These are phyloP conservation scores for Hirsutella rhossiliensis DNA, from an alignment of 2,329 filamentous ascomycete genomes.

Conservation along the genomic window DNA sequence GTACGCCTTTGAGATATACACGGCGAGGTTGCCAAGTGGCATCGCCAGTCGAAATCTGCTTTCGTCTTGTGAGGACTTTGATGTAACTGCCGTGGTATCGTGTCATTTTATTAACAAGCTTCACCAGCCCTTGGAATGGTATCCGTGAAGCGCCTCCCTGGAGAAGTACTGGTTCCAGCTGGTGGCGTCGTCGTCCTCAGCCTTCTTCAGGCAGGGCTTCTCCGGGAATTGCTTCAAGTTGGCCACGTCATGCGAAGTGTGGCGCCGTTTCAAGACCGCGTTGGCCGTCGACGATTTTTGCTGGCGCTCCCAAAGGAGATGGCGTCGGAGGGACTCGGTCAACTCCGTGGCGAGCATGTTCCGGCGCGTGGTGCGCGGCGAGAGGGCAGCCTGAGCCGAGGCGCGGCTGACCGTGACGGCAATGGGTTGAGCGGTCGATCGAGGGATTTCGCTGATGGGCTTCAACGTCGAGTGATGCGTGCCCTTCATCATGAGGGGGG, in stretches of 20 bases:
- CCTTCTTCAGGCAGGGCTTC: constrained; percentile 45
- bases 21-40: constrained; percentile 5
- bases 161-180: constrained; percentile 83
- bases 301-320: constrained; percentile 89
- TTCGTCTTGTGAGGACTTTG: background rate
- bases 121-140: constrained; percentile 32
- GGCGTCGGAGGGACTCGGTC: constrained; percentile 81
- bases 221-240: constrained; percentile 77
- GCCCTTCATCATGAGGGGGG: constrained; percentile 53
- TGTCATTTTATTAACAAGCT: constrained; percentile 1
- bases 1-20: constrained; percentile 18
- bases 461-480: constrained; percentile 35
- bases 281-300: constrained; percentile 86
- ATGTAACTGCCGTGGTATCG: background rate
- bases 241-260: constrained; percentile 83
- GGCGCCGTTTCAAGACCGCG: constrained; percentile 76
- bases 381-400: constrained; percentile 62
- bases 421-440: constrained; percentile 65
- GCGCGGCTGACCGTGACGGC: constrained; percentile 55
- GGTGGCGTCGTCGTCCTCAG: constrained; percentile 51
- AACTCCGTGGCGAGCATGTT: constrained; percentile 95
- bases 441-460: constrained; percentile 50
- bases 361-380: constrained; percentile 79
- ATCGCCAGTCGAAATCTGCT: constrained; percentile 7
- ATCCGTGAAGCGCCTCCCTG: constrained; percentile 50